Evolutionary conservation across 805 yeast genomes (phyloP), one percentile per base, ranked within the genome.

Genomic region (Wickerhamomyces rabaulensis): DNA sequence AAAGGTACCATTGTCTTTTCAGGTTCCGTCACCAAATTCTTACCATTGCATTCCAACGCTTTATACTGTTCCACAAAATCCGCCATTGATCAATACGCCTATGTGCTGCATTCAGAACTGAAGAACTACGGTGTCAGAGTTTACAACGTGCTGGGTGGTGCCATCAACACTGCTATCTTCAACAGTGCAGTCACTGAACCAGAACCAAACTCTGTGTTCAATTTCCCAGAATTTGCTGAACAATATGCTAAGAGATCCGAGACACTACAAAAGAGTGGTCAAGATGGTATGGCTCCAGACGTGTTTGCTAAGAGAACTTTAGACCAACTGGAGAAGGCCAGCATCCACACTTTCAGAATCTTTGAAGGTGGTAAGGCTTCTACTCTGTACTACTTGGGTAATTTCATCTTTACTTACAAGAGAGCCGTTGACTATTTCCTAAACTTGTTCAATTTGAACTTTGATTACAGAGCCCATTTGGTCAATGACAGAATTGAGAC

Each of bases 51-150:
- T 12, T 68, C 71, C 56, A 56, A 61, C 15, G 48, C 67, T 2
- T 54, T 62, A 12, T 73, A 73, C 55, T 53, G 65, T 19, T 58
- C 75, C 7, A 59, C 74, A 23, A 73, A 73, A 51, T 72, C 76
- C 1, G 76, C 76, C 3, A 59, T 73, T 47, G 70, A 68, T 52
- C 65, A 60, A 43, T 73, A 71, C 47, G 74, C 74, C 2, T 47
- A 55, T 26, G 62, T 54, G 2, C 54, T 73, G 22, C 69, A 62
- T 23, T 56, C 60, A 9, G 78, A 73, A 51, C 52, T 73, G 66
- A 52, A 55, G 40, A 72, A 72, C 3, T 69, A 64, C 47, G 73
- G 68, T 1, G 76, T 72, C 20, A 59, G 57, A 41, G 76, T 73
- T 3, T 62, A 67, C 44, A 64, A 69, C 49, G 66, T 71, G 15